phyloP scores from a whole-genome alignment of 352 stramenopile genomes.

The Phytopythium helicoides region DNA sequence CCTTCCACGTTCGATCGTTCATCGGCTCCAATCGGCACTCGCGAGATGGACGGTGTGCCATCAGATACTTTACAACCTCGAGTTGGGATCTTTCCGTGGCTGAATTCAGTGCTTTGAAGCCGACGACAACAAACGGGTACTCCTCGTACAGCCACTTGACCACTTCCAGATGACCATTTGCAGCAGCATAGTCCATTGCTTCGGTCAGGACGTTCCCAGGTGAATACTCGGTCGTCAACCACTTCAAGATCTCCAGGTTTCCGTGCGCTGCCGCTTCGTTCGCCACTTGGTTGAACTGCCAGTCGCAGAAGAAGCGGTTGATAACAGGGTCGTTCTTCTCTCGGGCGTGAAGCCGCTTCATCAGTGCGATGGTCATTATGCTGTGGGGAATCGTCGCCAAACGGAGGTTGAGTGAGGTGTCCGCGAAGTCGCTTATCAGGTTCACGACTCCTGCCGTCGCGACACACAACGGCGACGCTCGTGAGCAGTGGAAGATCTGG shows the following conservation, averaged over 20 bases:
- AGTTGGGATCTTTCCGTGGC: neutral
- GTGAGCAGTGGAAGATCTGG: neutral
- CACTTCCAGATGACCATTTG: neutral
- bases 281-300: neutral
- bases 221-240: neutral
- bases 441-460: neutral
- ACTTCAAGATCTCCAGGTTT: neutral
- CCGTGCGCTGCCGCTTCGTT: neutral
- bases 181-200: neutral
- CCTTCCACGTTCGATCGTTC: no score
- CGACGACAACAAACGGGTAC: neutral
- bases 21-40: neutral
- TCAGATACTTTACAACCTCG: neutral
- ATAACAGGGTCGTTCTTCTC: neutral
- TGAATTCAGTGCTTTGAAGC: neutral
- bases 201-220: neutral
- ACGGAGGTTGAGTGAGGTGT: neutral
- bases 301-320: conserved; percentile 1
- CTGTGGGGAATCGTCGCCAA: neutral
- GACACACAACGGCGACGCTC: neutral
- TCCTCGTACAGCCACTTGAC: conserved; percentile 1
- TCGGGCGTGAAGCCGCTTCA: neutral
- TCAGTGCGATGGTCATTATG: neutral
- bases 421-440: neutral
- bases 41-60: neutral